Conservation (phyloP, 2,329 filamentous ascomycete species). For the Nemania diffusa region DNA sequence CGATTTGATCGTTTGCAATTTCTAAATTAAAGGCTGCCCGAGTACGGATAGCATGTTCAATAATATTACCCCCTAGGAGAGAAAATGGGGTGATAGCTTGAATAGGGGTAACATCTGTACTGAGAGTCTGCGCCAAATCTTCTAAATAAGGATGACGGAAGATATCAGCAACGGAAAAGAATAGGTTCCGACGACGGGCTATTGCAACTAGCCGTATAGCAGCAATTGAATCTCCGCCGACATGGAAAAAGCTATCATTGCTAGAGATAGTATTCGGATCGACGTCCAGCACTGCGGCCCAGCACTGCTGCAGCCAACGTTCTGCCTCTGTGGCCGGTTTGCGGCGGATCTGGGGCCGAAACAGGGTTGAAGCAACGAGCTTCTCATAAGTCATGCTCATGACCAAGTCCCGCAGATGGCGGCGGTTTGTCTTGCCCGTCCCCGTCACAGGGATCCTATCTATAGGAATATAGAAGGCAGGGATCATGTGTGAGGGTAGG, state of each 20-base stretch:
- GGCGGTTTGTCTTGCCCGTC: constrained; percentile 35
- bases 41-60: constrained; percentile 1
- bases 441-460: constrained; percentile 29
- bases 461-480: constrained; percentile 33
- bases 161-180: constrained; percentile 28
- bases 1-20: constrained; percentile 13
- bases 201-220: constrained; percentile 55
- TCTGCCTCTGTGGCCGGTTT: background rate
- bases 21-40: constrained; percentile 11
- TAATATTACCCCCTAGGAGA: background rate
- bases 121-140: constrained; percentile 16
- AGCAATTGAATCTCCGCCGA: constrained; percentile 59
- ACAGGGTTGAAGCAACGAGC: background rate
- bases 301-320: constrained; percentile 11
- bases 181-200: constrained; percentile 11
- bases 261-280: constrained; percentile 46
- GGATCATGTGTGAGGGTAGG: constrained; percentile 39
- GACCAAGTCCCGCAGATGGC: background rate
- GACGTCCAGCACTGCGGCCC: constrained; percentile 17
- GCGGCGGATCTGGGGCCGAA: background rate
- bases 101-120: background rate
- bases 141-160: constrained; percentile 18
- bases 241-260: constrained; percentile 58
- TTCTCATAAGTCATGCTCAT: background rate
- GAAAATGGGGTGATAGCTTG: constrained; percentile 8